Base-by-base conservation (phyloP, 2,329 filamentous ascomycete species). In the Colletotrichum sublineola region DNA sequence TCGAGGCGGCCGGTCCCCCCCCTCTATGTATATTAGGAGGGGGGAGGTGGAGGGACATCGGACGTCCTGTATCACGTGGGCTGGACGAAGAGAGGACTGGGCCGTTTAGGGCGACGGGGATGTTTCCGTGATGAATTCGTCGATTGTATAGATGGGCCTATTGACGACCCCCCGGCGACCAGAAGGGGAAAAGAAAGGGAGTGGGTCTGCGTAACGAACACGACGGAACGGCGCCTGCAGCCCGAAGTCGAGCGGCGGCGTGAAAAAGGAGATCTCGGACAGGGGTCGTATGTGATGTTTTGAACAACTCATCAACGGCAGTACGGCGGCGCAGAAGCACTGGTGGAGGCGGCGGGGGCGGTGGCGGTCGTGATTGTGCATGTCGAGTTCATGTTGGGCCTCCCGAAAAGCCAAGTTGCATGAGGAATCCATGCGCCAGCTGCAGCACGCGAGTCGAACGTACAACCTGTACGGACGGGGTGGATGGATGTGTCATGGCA, bases 241-340 rank as follows among this genome's bases (percentile, higher is more conserved):
- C 68, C 55, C 24, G n/a, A 40, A 33, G 12, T 52, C 65, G 31
- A 63, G 58, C 11, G 38, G 40, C 56, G 65, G 65, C 58, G 52
- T 29, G 24, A 38, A 64, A 44, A 57, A 24, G 53, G 57, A 71
- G 55, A 71, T 73, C 67, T 71, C 38, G 55, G 36, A 58, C 71
- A 73, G 63, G 71, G 67, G 46, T 71, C 57, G 56, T 62, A 46
- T 31, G 67, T 62, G 62, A 42, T 50, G 50, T 36, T 67, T 67
- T 73, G 67, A 53, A 73, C 71, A 73, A 73, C 71, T 73, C 71
- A 73, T 73, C 71, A 65, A 52, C 62, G 62, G 55, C 67, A 66
- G 52, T 66, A 58, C 66, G 29, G 56, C 61, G 62, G 56, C 33
- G 70, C 61, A 66, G 65, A 60, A 68, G 46, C 11, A 71, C 48